Evolutionary conservation across 768 basidiomycete genomes (phyloP), one percentile per base, ranked within the genome.

Genomic region (Rhizopogon vulgaris): DNA sequence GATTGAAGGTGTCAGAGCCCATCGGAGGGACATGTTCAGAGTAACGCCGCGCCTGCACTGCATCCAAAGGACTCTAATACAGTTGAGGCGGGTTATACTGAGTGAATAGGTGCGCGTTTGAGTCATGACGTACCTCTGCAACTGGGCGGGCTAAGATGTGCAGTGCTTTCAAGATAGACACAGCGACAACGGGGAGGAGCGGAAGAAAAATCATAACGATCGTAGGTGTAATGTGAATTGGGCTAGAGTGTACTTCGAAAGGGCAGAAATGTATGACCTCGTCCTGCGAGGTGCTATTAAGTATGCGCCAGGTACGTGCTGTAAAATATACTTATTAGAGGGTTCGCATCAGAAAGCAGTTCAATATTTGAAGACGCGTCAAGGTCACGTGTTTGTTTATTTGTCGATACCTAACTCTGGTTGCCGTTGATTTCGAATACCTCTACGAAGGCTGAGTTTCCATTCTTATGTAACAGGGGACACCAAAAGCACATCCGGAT

Each of bases 1-100:
- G 49, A 41, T 53, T 51, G 41, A 52, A 51, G 17, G 39, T 54
- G 36, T 54, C 40, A 6, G 49, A 54, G 18, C 49, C 53, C 9
- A 41, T 27, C 24, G 50, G 53, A 36, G 53, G 49, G 6, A 54
- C 39, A 28, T 47, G 42, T 8, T 48, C 18, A 24, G 38, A 6
- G 22, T 41, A 45, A 18, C 41, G 18, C 22, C 42, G 49, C 39
- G 12, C 18, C 14, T 49, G 22, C 28, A 24, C 10, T 1, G 41
- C 14, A 40, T 22, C 22, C 17, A 17, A 15, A 22, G 12, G 22
- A 14, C 9, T 18, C 43, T 45, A 32, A 18, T 7, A 18, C 18
- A 15, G 12, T 45, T 32, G 12, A 4, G 4, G 5, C 43, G 8
- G 8, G 10, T 32, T 22, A 14, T 32, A 15, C 17, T 7, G 12